Evolutionary conservation across 208 protist genomes (phyloP), one percentile per base, ranked within the genome.

Genomic region (Acanthamoeba rhysodes): DNA sequence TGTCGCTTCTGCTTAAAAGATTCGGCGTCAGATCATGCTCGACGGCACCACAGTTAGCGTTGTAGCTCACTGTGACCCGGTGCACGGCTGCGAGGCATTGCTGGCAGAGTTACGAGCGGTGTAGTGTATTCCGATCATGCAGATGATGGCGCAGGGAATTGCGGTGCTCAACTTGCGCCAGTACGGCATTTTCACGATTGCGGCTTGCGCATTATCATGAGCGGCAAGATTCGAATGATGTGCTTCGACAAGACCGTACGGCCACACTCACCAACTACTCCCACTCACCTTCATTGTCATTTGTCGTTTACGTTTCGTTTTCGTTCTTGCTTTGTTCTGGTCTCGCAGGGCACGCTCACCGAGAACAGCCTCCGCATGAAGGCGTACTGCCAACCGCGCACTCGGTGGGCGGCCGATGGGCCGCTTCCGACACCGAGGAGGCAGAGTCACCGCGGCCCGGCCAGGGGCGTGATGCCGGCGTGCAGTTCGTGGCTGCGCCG

Each of bases 41-140:
- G n/a, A n/a, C n/a, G n/a, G n/a, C n/a, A n/a, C n/a, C n/a, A n/a
- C n/a, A n/a, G n/a, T n/a, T n/a, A n/a, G n/a, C n/a, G n/a, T n/a
- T n/a, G n/a, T n/a, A n/a, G n/a, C n/a, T n/a, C n/a, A n/a, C n/a
- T n/a, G n/a, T n/a, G n/a, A n/a, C n/a, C n/a, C n/a, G n/a, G n/a
- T n/a, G n/a, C n/a, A n/a, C n/a, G n/a, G n/a, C n/a, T n/a, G n/a
- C n/a, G n/a, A n/a, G n/a, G n/a, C n/a, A n/a, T n/a, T n/a, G n/a
- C n/a, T n/a, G n/a, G n/a, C n/a, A n/a, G n/a, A n/a, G n/a, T n/a
- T n/a, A n/a, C n/a, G n/a, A n/a, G n/a, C n/a, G n/a, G n/a, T n/a
- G n/a, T n/a, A n/a, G n/a, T n/a, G n/a, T n/a, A 70, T 70, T 22
- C 62, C 62, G 62, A 70, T 70, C n/a, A 70, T 70, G 62, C 62